Evolutionary conservation across 2,329 filamentous ascomycete genomes (phyloP), one percentile per base, ranked within the genome.

Genomic region (Lecanicillium sp.): DNA sequence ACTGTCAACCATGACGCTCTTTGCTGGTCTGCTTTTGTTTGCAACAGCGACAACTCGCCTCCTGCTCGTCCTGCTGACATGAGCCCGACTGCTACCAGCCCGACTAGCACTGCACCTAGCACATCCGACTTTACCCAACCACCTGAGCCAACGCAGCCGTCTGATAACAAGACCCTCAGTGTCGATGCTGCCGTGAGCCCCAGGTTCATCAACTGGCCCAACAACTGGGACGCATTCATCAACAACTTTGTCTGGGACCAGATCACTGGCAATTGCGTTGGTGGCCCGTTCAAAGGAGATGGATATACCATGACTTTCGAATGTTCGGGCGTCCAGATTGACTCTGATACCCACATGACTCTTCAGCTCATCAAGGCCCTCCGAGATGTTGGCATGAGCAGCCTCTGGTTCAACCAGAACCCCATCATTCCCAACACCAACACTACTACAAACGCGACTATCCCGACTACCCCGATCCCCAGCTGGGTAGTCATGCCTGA

Each of bases 21-120:
- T 44, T 70, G 67, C 52, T 61, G 65, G 57, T 66, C 66, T 32
- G 67, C 67, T 3, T 70, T 70, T 54, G 63, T 70, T 50, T 70
- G 67, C 57, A 69, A 70, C 42, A 59, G 62, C 12, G 60, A 67
- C 19, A 56, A 60, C 15, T 48, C 56, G 5, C 53, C 66, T 8
- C 66, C 66, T 27, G 49, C 60, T 49, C 61, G 60, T 5, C 65
- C 66, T 32, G 58, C 57, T 8, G 64, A 66, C 41, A 66, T 67
- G 63, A 60, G 57, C 5, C 59, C 62, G 37, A 62, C 60, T 12
- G 64, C 63, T 12, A 67, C 64, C n/a, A 60, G 65, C 5, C 39
- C 62, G 42, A 60, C 60, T 26, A 64, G 63, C 9, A 56, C 58
- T 11, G 56, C 63, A 17, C 60, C 61, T 42, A 56, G 60, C 26